Conservation (phyloP, 2,329 filamentous ascomycete species). For the Alternaria triticina region DNA sequence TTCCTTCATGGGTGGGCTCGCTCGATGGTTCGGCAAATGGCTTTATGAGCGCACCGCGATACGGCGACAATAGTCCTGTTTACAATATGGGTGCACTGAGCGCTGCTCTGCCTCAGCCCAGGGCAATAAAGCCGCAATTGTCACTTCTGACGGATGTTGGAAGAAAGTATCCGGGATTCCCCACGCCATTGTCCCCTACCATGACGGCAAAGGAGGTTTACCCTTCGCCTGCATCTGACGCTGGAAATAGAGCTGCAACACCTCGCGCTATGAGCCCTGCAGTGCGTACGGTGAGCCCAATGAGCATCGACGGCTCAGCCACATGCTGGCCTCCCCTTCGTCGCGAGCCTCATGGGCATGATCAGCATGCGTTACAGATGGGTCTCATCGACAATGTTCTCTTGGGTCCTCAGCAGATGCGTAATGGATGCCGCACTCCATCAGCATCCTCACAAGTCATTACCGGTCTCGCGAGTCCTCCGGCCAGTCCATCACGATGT, state of each 20-base stretch:
- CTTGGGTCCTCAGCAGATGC: background rate
- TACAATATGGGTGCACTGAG: constrained; percentile 28
- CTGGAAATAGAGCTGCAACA: constrained; percentile 14
- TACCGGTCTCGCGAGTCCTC: constrained; percentile 2
- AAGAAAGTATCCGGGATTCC: constrained; percentile 43
- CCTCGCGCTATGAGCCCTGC: constrained; percentile 17
- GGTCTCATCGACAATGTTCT: constrained; percentile 24
- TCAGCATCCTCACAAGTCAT: background rate
- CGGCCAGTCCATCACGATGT: constrained; percentile 23
- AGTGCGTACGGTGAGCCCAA: constrained; percentile 21
- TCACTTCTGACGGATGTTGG: constrained; percentile 37
- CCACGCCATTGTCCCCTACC: constrained; percentile 40
- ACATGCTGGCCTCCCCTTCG: constrained; percentile 27
- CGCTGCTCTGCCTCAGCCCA: constrained; percentile 1
- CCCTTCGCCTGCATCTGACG: constrained; percentile 35
- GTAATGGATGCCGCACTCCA: background rate
- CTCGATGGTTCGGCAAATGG: constrained; percentile 18
- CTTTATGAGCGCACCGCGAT: constrained; percentile 1
- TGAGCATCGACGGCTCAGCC: constrained; percentile 36
- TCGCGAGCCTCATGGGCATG: constrained; percentile 21
- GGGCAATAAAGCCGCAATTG: constrained; percentile 16
- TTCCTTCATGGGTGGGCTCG: constrained; percentile 17
- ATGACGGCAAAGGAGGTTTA: constrained; percentile 33
- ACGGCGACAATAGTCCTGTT: constrained; percentile 10
- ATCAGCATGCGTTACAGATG: constrained; percentile 16